A percentile compares a stretch with the other conserved stretches of the same genome.
These are phyloP conservation scores for Jasminum sambac DNA, from an alignment of 257 asterid genomes.

Conservation along the genomic window DNA sequence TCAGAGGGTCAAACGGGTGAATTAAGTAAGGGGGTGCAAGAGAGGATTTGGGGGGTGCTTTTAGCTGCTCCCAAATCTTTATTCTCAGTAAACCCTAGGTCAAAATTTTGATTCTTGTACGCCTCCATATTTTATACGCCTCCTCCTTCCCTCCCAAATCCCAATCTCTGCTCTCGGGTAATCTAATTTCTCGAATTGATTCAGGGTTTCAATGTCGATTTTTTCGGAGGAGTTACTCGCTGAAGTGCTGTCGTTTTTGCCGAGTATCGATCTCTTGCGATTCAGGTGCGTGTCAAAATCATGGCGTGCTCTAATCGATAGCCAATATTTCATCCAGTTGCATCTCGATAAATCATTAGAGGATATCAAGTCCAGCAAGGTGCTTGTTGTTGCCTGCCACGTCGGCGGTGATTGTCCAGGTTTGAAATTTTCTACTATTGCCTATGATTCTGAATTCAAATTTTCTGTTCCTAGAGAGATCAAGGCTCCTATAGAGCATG, in stretches of 20 bases:
- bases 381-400: not conserved
- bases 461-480: not conserved
- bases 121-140: too few relatives aligned
- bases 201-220: not conserved
- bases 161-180: too few relatives aligned
- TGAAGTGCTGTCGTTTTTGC: not conserved
- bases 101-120: too few relatives aligned
- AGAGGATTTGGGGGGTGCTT: too few relatives aligned
- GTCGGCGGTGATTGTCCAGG: too few relatives aligned
- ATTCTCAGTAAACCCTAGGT: too few relatives aligned
- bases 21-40: too few relatives aligned
- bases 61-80: too few relatives aligned
- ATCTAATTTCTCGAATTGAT: too few relatives aligned
- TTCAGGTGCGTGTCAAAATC: slow-evolving; percentile 12
- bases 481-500: not conserved
- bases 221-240: not conserved
- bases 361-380: not conserved
- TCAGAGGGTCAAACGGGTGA: too few relatives aligned
- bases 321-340: not conserved
- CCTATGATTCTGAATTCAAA: not conserved
- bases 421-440: not conserved
- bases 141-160: too few relatives aligned
- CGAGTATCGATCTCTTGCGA: not conserved
- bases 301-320: slow-evolving; percentile 10
- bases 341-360: not conserved